Percentiles rank a stretch among this genome's conserved stretches.
These are phyloP conservation scores for Datisca glomerata DNA, from an alignment of 306 rosid genomes.

Conservation along the genomic window DNA sequence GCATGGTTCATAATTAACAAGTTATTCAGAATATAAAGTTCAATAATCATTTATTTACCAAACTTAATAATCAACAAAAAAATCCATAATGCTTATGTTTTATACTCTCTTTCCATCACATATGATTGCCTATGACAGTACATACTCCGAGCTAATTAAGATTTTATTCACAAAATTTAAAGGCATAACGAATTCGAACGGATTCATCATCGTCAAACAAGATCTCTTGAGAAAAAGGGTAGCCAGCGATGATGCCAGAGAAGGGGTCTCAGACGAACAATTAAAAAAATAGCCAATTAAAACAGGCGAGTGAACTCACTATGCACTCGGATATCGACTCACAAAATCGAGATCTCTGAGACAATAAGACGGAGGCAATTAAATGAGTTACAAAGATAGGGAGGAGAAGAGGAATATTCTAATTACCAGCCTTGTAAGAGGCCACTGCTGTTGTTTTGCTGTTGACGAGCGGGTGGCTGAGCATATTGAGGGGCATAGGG, in stretches of 20 bases:
- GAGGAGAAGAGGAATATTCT: too few species aligned
- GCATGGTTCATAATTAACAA: conserved; percentile 6
- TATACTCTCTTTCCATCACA: not conserved
- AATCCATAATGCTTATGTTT: not conserved
- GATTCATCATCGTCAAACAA: too few species aligned
- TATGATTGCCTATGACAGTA: not conserved
- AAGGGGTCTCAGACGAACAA: not conserved
- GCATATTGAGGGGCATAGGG: conserved; percentile 71
- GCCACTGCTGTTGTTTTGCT: conserved; percentile 23
- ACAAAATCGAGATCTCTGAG: not conserved
- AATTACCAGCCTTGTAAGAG: conserved; percentile 72
- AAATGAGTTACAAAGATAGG: not conserved
- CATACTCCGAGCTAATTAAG: too few species aligned
- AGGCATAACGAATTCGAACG: too few species aligned
- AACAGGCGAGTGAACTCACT: not conserved
- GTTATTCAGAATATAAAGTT: not conserved
- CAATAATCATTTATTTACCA: too few species aligned
- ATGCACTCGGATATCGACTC: not conserved
- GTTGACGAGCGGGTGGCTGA: conserved; percentile 61
- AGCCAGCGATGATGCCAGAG: too few species aligned
- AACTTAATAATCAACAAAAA: not conserved
- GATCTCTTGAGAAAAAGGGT: too few species aligned
- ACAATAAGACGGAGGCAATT: not conserved
- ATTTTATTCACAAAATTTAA: too few species aligned
- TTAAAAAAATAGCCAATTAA: not conserved